Base-by-base conservation (phyloP, 805 yeast genomes). In the Pichia occidentalis region DNA sequence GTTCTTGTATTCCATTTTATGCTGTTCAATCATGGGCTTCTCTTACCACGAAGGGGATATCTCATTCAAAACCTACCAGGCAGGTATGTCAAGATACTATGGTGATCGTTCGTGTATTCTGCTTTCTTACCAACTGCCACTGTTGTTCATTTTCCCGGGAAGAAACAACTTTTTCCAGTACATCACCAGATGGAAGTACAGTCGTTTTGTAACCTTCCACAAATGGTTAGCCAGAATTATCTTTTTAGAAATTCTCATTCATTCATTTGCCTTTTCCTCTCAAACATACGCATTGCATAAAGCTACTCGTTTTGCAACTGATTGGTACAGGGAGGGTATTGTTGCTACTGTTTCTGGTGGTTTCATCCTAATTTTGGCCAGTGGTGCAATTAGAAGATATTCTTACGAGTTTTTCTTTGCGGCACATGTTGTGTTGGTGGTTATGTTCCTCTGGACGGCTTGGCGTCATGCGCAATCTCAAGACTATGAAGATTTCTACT, bases 351-450 rank as follows among this genome's bases (percentile, higher is more conserved):
- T 63, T 29, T 61, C 67, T 2, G n/a, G 24, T 32, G 29, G 29
- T 29, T 37, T 36, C 5, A 22, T 39, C 19, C 7, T 27, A 7
- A 14, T 39, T 6, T 11, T 22, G 20, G 35, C 43, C 9, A 6
- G 13, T 9, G 68, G 68, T 39, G 43, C 59, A 11, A 52, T 82
- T 41, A 71, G 94, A 58, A 67, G 65, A 33, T 47, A 53, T 37
- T 59, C 62, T 40, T 85, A 85, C 57, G 94, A 85, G 50, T 32
- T 66, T 4, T 80, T 85, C 60, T 50, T 78, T 14, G 43, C 68
- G 9, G 27, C 66, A 13, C 95, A 84, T 52, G 68, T 81, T 30
- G 43, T 70, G 1, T 53, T 81, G 34, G 82, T 76, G 10, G 60
- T 65, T 3, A 38, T 68, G 14, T 76, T 79, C 55, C 57, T 77